Conservation (phyloP, 441 rosid genomes). For the Populus hybrid region DNA sequence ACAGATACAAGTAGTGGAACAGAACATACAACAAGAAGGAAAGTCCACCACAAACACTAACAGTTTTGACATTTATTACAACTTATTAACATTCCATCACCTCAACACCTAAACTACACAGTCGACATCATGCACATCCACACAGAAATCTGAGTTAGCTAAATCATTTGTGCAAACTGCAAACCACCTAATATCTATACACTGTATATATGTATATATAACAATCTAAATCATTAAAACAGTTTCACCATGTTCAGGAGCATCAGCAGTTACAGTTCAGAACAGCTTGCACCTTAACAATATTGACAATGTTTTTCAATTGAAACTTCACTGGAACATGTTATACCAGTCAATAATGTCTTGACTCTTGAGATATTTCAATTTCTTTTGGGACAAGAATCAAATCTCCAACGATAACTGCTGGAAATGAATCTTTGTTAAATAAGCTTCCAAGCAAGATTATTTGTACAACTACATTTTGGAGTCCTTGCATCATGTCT, state of each 20-base stretch:
- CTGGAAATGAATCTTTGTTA: background rate
- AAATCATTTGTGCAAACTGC: too few relatives aligned
- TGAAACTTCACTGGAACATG: too few relatives aligned
- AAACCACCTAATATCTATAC: too few relatives aligned
- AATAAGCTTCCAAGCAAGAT: background rate
- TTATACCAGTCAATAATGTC: too few relatives aligned
- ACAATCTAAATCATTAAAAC: too few relatives aligned
- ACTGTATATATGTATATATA: too few relatives aligned
- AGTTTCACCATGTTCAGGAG: too few relatives aligned
- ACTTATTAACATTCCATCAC: background rate
- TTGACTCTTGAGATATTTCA: background rate
- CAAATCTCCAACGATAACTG: background rate
- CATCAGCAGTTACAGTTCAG: too few relatives aligned
- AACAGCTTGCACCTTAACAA: too few relatives aligned
- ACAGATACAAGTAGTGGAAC: background rate
- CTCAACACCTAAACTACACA: background rate
- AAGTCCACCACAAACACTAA: background rate
- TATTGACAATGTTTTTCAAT: too few relatives aligned
- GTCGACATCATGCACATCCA: background rate
- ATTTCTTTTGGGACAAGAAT: background rate
- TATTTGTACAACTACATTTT: background rate
- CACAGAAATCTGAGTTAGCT: too few relatives aligned
- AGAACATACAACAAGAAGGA: background rate
- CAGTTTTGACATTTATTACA: background rate
- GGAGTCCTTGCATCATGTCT: background rate